Conservation (phyloP, 1,139 yeast species). For the Scheffersomyces parashehatae region DNA sequence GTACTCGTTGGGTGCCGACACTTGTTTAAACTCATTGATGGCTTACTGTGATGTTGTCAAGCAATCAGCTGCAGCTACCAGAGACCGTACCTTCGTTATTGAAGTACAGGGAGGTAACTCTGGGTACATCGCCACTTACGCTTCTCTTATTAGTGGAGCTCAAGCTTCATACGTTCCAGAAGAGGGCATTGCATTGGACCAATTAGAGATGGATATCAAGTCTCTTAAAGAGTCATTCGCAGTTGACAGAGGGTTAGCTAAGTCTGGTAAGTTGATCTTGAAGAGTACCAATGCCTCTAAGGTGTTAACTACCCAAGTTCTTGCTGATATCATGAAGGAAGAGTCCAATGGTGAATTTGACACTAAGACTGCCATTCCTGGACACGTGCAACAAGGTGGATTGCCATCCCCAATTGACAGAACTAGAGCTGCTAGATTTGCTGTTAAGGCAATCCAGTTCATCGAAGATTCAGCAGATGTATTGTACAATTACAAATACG, state of each 20-base stretch:
- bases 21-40: constrained; percentile 88
- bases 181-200: constrained; percentile 70
- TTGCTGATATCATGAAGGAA: constrained; percentile 69
- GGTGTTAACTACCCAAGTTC: constrained; percentile 64
- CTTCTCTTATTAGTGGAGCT: constrained; percentile 91
- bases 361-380: constrained; percentile 77
- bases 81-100: constrained; percentile 93
- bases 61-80: constrained; percentile 91
- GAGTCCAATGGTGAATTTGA: constrained; percentile 69
- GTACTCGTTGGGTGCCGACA: constrained; percentile 90
- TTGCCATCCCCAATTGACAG: constrained; percentile 80
- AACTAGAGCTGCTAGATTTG: constrained; percentile 67
- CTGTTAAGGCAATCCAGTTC: constrained; percentile 68
- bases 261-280: constrained; percentile 73
- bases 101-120: constrained; percentile 98
- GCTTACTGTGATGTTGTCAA: constrained; percentile 93
- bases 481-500: constrained; percentile 25
- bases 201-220: constrained; percentile 75
- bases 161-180: constrained; percentile 94
- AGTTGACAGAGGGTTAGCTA: constrained; percentile 75
- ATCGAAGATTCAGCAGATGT: constrained; percentile 49
- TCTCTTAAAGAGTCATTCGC: constrained; percentile 68
- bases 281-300: constrained; percentile 70
- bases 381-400: constrained; percentile 83
- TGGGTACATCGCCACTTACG: constrained; percentile 86